phyloP scores from a whole-genome alignment of 2,329 filamentous ascomycete species.

The Coleophoma eucalyptorum region DNA sequence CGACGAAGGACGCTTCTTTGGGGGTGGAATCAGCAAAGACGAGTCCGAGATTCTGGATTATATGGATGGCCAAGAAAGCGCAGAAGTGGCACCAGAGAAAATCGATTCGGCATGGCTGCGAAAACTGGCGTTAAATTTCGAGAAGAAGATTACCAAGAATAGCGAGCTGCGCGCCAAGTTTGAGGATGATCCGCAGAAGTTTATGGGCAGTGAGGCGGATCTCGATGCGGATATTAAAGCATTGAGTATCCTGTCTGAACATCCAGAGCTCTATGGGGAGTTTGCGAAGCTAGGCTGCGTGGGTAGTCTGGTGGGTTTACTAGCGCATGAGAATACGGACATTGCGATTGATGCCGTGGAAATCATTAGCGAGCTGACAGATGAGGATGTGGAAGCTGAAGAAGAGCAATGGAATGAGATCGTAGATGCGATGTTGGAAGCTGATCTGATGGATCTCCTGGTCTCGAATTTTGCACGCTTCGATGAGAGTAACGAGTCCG shows the following conservation, averaged over 20 bases:
- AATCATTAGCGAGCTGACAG: conserved; percentile 85
- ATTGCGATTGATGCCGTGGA: conserved; percentile 91
- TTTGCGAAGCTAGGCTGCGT: conserved; percentile 74
- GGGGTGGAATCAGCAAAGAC: conserved; percentile 78
- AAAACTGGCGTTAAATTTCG: conserved; percentile 76
- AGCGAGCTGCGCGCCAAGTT: conserved; percentile 83
- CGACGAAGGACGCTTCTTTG: conserved; percentile 94
- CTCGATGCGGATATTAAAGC: conserved; percentile 84
- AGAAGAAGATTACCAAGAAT: conserved; percentile 88
- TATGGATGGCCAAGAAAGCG: conserved; percentile 64
- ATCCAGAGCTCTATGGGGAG: conserved; percentile 77
- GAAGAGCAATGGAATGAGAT: conserved; percentile 78
- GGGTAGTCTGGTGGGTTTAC: conserved; percentile 69
- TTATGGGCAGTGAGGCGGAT: conserved; percentile 83
- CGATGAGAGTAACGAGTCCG: conserved; percentile 70
- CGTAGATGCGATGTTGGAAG: conserved; percentile 62
- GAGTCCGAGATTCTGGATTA: conserved; percentile 85
- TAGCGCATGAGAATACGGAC: conserved; percentile 95
- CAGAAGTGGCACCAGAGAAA: conserved; percentile 55
- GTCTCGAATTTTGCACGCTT: conserved; percentile 76
- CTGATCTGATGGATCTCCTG: conserved; percentile 70
- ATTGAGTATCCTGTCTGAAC: conserved; percentile 81
- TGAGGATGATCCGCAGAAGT: conserved; percentile 75
- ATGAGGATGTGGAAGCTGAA: conserved; percentile 83
- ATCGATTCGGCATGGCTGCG: conserved; percentile 83